phyloP scores from a whole-genome alignment of 441 rosid genomes.

The Metrosideros polymorpha region DNA sequence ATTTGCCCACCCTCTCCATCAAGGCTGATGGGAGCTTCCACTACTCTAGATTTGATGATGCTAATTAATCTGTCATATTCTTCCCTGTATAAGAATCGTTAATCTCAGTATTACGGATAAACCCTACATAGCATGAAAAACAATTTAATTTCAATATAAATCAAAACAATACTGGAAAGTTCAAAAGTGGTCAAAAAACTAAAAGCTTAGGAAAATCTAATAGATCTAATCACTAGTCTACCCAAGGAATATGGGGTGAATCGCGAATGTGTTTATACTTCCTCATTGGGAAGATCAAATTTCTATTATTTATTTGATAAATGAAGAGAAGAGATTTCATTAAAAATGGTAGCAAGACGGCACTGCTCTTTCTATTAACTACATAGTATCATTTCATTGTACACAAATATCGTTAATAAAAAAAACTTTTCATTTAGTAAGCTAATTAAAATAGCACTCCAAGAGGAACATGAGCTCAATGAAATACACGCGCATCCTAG shows the following conservation, averaged over 20 bases:
- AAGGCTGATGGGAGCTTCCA: constrained; percentile 23
- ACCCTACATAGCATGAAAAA: neutral
- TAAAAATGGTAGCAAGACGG: neutral
- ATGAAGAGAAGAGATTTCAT: neutral
- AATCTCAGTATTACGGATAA: neutral
- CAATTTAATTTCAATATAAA: neutral
- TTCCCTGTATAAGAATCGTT: constrained; percentile 52
- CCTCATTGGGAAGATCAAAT: neutral
- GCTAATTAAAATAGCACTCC: neutral
- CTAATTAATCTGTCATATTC: constrained; percentile 59
- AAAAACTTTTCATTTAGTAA: neutral
- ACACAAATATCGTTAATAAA: neutral
- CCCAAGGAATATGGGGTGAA: neutral
- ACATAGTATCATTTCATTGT: neutral
- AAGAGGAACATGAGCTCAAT: neutral
- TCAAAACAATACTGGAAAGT: neutral
- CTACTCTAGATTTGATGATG: constrained; percentile 73
- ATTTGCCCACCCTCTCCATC: constrained; percentile 16
- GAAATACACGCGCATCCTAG: neutral
- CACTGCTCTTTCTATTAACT: neutral
- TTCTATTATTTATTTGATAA: neutral
- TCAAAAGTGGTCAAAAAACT: neutral
- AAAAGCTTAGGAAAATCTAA: neutral
- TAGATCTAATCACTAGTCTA: neutral
- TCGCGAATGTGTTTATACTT: neutral